Evolutionary conservation across 1,139 yeast species (phyloP).

Genomic region (Hemisphaericaspora xylofermentans): DNA sequence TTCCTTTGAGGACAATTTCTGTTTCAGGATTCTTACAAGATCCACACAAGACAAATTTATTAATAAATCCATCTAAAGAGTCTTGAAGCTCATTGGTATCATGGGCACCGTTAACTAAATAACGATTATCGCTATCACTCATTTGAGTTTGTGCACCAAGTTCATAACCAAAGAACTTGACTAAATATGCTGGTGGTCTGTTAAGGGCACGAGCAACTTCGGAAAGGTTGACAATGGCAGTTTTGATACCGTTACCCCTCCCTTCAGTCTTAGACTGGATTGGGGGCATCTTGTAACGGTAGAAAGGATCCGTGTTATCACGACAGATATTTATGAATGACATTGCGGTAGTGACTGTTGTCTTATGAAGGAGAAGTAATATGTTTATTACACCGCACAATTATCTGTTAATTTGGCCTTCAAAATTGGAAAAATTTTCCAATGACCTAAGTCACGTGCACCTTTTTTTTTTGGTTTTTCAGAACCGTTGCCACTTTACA

Average conservation of each 20-base stretch:
- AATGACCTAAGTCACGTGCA: slow-evolving; percentile 2
- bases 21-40: slow-evolving; percentile 98
- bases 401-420: not conserved
- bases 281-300: slow-evolving; percentile 99
- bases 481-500: not conserved
- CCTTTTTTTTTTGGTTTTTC: not conserved
- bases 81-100: slow-evolving; percentile 91
- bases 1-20: slow-evolving; percentile 78
- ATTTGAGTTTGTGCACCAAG: slow-evolving; percentile 93
- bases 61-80: slow-evolving; percentile 88
- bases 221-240: slow-evolving; percentile 84
- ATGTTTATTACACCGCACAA: too few species aligned
- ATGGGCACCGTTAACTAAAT: slow-evolving; percentile 92
- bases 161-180: slow-evolving; percentile 94
- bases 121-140: slow-evolving; percentile 85
- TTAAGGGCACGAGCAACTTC: slow-evolving; percentile 95
- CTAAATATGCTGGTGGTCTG: slow-evolving; percentile 87
- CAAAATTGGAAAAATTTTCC: slow-evolving; percentile 1
- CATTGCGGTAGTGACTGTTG: slow-evolving; percentile 43
- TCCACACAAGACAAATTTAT: slow-evolving; percentile 89
- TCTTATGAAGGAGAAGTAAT: too few species aligned
- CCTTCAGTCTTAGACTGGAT: slow-evolving; percentile 98
- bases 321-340: slow-evolving; percentile 92
- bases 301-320: slow-evolving; percentile 96
- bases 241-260: slow-evolving; percentile 98